Base-by-base conservation (phyloP, 140 eudicot species). In the Ambrosia hybrid region DNA sequence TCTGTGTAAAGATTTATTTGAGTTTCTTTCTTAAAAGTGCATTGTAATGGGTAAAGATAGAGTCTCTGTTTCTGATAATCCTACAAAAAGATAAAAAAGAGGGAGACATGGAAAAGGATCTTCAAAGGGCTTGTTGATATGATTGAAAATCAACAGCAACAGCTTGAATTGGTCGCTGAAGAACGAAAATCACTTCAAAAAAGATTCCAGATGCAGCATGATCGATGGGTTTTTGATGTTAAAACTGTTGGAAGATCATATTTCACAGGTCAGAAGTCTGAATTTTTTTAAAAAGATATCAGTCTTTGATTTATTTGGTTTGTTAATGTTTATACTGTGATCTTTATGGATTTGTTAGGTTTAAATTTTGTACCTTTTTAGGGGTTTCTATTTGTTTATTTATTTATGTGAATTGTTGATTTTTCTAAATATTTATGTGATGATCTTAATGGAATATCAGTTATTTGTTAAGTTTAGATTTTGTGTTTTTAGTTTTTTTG, bases 131-230 rank as follows among this genome's bases (percentile, higher is more conserved):
- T 85, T 4, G 83, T 82, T 16, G 76, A 72, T 11, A 26, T 85
- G 81, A 34, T 82, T 2, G 55, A 72, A 52, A 75, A 48, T 0
- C 90, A 84, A 71, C 85, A 82, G 52, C 3, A 63, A 11, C 84
- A 83, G 61, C 79, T 86, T n/a, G 75, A 81, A 5, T 80, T 83
- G 33, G 72, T 81, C 3, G 74, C 43, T 9, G 37, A 53, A 17
- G 87, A 89, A 33, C 79, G 94, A 21, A 79, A 73, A 49, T 30
- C 73, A 68, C 87, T 86, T 6, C 83, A 78, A 71, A 84, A 84
- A 15, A 77, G 72, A 17, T 68, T 87, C 39, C 56, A 61, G 60
- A 69, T 71, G 1, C 86, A 58, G 53, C 48, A 80, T 13, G 78
- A 83, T 2, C 77, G 84, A 15, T 74, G 84, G 85, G 74, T 59